Evolutionary conservation across 1,139 yeast genomes (phyloP).

Genomic region (Blastobotrys capitulatus): DNA sequence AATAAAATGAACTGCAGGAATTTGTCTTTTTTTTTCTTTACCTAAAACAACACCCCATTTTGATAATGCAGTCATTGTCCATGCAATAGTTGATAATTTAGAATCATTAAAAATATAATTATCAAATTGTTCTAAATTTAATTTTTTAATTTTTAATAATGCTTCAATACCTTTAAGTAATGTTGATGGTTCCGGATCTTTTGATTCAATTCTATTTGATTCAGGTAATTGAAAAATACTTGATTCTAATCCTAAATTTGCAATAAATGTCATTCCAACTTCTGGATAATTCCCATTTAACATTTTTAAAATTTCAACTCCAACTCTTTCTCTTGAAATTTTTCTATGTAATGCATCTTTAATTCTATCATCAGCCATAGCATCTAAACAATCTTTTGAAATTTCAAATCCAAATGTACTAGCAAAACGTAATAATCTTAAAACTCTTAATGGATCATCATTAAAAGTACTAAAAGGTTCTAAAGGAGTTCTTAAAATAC

Average conservation of each 20-base stretch:
- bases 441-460: constrained; percentile 89
- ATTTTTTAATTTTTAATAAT: background rate
- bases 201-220: background rate
- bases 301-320: constrained; percentile 76
- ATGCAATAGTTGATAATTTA: background rate
- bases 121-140: background rate
- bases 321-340: constrained; percentile 87
- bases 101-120: background rate
- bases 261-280: constrained; percentile 58
- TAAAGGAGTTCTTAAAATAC: constrained; percentile 81
- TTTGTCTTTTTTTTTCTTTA: constrained; percentile 34
- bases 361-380: constrained; percentile 61
- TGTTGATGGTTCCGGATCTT: constrained; percentile 2
- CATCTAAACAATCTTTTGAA: constrained; percentile 52
- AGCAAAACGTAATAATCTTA: constrained; percentile 81
- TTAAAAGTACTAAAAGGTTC: constrained; percentile 77
- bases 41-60: constrained; percentile 45
- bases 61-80: constrained; percentile 29
- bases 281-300: constrained; percentile 57
- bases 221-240: constrained; percentile 44
- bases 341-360: constrained; percentile 58
- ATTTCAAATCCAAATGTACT: constrained; percentile 66
- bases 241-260: constrained; percentile 48
- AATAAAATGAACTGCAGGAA: constrained; percentile 40
- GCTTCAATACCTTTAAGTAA: constrained; percentile 4